phyloP scores from a whole-genome alignment of 140 eudicot genomes.

The Artemisia princeps region DNA sequence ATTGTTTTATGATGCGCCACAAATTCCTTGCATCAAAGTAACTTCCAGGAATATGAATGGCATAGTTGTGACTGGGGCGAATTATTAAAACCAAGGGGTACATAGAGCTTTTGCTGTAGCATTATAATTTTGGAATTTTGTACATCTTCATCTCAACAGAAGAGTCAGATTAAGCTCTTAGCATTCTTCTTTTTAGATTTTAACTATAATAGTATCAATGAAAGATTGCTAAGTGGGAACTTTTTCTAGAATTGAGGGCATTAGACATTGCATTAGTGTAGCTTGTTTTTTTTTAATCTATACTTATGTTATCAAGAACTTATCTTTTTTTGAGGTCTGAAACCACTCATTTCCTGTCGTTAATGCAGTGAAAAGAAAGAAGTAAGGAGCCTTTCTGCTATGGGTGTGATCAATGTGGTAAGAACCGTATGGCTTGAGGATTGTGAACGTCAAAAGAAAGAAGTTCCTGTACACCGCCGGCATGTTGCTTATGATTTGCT shows the following conservation, averaged over 20 bases:
- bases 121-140: neutral
- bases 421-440: conserved; percentile 79
- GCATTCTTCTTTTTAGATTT: neutral
- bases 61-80: neutral
- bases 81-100: neutral
- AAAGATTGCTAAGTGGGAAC: neutral
- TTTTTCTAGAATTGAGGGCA: neutral
- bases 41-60: neutral
- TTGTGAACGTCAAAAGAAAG: conserved; percentile 72
- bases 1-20: neutral
- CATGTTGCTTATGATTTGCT: conserved; percentile 88
- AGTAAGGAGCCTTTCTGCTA: conserved; percentile 72
- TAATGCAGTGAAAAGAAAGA: conserved; percentile 78
- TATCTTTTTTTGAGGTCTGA: neutral
- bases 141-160: neutral
- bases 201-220: neutral
- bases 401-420: conserved; percentile 73
- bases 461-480: conserved; percentile 55
- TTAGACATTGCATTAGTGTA: neutral
- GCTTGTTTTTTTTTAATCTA: neutral
- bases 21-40: neutral
- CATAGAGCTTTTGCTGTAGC: neutral
- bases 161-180: neutral
- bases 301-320: neutral
- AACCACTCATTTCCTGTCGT: conserved; percentile 14